Percentiles rank a stretch among this genome's conserved stretches.
Evolutionary conservation across 257 asterid species (phyloP).

Genomic region (Striga asiatica): DNA sequence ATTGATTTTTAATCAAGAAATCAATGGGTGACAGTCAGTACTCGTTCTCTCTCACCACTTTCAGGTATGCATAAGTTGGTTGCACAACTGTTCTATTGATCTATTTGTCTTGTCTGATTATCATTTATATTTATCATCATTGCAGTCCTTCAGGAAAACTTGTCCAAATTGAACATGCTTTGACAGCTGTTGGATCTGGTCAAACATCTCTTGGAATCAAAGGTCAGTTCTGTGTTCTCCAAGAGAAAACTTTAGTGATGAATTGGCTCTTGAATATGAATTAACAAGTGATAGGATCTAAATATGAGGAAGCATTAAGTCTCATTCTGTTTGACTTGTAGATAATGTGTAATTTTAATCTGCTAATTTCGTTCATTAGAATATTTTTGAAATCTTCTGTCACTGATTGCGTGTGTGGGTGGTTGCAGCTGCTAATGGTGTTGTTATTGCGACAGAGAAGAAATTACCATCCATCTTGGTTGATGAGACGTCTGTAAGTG

Average conservation of each 20-base stretch:
- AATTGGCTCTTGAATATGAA: not conserved
- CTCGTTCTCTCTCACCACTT: slow-evolving; percentile 96
- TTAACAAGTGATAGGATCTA: not conserved
- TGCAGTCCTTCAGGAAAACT: slow-evolving; percentile 95
- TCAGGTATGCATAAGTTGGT: slow-evolving; percentile 46
- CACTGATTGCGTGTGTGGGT: not conserved
- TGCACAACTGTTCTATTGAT: not conserved
- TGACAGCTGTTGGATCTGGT: slow-evolving; percentile 99
- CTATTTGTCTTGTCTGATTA: slow-evolving; percentile 1
- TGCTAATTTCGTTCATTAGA: not conserved
- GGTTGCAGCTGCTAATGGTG: slow-evolving; percentile 95
- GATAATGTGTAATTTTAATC: not conserved
- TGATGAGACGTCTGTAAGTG: slow-evolving; percentile 92
- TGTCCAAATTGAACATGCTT: slow-evolving; percentile 96
- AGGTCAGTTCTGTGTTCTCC: slow-evolving; percentile 39
- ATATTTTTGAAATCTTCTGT: not conserved
- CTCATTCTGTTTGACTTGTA: not conserved
- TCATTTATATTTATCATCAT: not conserved
- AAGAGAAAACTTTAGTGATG: not conserved
- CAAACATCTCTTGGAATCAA: slow-evolving; percentile 96
- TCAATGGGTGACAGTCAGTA: slow-evolving; percentile 98
- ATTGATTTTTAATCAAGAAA: slow-evolving; percentile 10
- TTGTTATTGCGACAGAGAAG: slow-evolving; percentile 97
- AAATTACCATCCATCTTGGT: slow-evolving; percentile 93
- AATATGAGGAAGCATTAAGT: not conserved